phyloP scores from a whole-genome alignment of 108 stramenopile species.

The Cyclotella cryptica region DNA sequence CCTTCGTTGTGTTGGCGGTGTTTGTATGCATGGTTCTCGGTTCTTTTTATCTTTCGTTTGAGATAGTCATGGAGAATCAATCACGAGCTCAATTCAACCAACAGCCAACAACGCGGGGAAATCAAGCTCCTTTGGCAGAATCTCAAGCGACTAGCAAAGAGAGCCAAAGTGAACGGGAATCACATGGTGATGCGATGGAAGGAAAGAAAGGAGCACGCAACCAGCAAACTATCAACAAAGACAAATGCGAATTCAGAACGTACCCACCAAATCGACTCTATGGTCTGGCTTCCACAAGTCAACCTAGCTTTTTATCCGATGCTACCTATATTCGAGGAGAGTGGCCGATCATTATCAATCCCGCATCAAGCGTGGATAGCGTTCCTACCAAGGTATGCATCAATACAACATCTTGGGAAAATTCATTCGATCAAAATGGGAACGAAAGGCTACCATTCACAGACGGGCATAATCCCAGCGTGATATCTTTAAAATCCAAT shows the following conservation, averaged over 20 bases:
- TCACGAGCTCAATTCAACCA: too few species aligned
- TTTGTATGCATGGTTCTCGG: too few species aligned
- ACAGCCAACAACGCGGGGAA: too few species aligned
- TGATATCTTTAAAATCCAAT: slow-evolving; percentile 59
- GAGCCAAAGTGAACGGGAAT: too few species aligned
- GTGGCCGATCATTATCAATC: slow-evolving; percentile 60
- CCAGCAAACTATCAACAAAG: neutral
- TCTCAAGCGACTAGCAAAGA: too few species aligned
- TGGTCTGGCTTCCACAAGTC: slow-evolving; percentile 21
- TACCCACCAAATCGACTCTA: slow-evolving; percentile 81
- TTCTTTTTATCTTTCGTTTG: too few species aligned
- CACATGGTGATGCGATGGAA: too few species aligned
- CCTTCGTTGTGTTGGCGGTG: too few species aligned
- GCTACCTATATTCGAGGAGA: slow-evolving; percentile 82
- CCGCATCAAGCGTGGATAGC: slow-evolving; percentile 4
- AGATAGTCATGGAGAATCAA: too few species aligned
- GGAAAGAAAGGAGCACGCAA: too few species aligned
- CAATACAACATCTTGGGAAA: slow-evolving; percentile 81
- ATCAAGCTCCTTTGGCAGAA: too few species aligned
- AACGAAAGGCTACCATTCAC: slow-evolving; percentile 66
- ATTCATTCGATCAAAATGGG: slow-evolving; percentile 8
- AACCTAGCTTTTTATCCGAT: slow-evolving; percentile 64
- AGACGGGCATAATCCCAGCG: slow-evolving; percentile 87
- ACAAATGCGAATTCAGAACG: slow-evolving; percentile 64
- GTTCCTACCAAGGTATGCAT: slow-evolving; percentile 59